Conservation (phyloP, 2,329 filamentous ascomycete species). For the Raffaelea ambrosiae region DNA sequence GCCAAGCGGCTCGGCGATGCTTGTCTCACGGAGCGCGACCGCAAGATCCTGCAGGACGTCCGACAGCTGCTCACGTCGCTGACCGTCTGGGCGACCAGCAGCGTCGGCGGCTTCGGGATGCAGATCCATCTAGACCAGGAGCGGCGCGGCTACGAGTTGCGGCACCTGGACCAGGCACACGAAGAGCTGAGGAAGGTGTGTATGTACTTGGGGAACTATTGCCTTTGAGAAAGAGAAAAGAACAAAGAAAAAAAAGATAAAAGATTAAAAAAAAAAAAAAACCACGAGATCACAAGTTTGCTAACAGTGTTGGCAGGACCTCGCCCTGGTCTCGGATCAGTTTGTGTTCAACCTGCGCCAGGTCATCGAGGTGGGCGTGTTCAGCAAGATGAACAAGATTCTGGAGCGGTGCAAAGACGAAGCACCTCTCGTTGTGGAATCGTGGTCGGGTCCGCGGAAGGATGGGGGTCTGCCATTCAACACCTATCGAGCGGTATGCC, state of each 20-base stretch:
- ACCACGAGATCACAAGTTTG: too few relatives aligned
- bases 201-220: background rate
- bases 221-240: too few relatives aligned
- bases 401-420: background rate
- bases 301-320: background rate
- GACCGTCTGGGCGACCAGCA: slow-evolving; percentile 3
- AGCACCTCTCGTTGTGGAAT: background rate
- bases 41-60: slow-evolving; percentile 41
- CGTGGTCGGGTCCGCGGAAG: background rate
- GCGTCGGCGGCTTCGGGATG: slow-evolving; percentile 2
- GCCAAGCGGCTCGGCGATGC: slow-evolving; percentile 47
- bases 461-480: slow-evolving; percentile 3
- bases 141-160: slow-evolving; percentile 4
- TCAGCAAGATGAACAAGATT: background rate
- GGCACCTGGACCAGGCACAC: slow-evolving; percentile 4
- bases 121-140: slow-evolving; percentile 2
- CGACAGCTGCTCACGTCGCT: slow-evolving; percentile 7
- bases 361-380: slow-evolving; percentile 4
- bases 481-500: slow-evolving; percentile 5
- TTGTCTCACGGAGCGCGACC: slow-evolving; percentile 18
- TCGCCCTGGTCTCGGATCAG: background rate
- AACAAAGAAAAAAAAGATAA: too few relatives aligned
- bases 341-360: background rate
- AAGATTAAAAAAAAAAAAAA: too few relatives aligned
- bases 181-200: slow-evolving; percentile 2